A percentile compares a stretch with the other conserved stretches of the same genome.
Evolutionary conservation across 108 stramenopile genomes (phyloP).

Genomic region (Skeletonema potamos): DNA sequence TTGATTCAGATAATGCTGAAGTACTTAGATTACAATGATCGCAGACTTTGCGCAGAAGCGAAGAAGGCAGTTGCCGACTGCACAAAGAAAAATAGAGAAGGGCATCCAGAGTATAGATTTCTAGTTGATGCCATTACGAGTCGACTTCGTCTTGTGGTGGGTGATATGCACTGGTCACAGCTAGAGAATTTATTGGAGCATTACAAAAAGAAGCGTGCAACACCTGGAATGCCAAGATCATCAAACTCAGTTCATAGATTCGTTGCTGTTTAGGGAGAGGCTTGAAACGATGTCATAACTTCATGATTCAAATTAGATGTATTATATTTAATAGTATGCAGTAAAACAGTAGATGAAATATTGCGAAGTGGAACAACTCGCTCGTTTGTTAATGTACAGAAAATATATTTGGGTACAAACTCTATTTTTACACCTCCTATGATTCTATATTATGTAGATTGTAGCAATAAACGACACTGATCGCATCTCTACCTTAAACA

Average conservation of each 20-base stretch:
- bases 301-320: background rate
- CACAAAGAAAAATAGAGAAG: conserved; percentile 52
- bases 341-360: no score
- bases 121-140: conserved; percentile 49
- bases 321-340: no score
- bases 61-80: conserved; percentile 49
- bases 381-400: background rate
- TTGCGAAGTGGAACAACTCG: background rate
- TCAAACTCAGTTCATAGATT: background rate
- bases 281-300: background rate
- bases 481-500: no score
- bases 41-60: conserved; percentile 22
- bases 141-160: conserved; percentile 43
- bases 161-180: conserved; percentile 53
- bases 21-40: conserved; percentile 40
- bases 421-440: no score
- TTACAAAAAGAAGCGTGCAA: conserved; percentile 16
- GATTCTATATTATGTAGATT: no score
- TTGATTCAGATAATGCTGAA: conserved; percentile 57
- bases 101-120: conserved; percentile 44
- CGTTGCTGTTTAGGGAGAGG: background rate
- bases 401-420: no score
- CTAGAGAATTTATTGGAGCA: conserved; percentile 39
- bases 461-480: no score
- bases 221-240: background rate